These are phyloP conservation scores for Populus trichocarpa DNA, from an alignment of 441 rosid species.

Conservation along the genomic window DNA sequence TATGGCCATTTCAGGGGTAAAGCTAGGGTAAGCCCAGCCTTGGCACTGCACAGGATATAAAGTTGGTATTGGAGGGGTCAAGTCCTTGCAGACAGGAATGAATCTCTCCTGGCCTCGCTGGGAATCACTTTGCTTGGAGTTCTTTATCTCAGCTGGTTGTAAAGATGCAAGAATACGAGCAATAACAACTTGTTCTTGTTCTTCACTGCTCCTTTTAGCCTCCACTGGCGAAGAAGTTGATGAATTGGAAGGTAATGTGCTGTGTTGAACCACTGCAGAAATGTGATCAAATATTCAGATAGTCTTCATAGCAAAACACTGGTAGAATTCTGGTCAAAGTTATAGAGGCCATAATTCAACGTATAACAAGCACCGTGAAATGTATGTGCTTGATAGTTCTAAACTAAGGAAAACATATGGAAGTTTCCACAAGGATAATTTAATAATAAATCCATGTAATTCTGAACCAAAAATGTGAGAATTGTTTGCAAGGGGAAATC, in stretches of 20 bases:
- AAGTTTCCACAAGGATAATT: not conserved
- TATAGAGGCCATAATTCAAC: not conserved
- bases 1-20: slow-evolving; percentile 41
- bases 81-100: slow-evolving; percentile 30
- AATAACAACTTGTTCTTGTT: slow-evolving; percentile 48
- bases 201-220: slow-evolving; percentile 37
- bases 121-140: slow-evolving; percentile 18
- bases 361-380: not conserved
- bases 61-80: slow-evolving; percentile 30
- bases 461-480: not conserved
- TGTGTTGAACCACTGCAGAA: slow-evolving; percentile 39
- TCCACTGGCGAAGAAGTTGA: slow-evolving; percentile 31
- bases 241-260: slow-evolving; percentile 28
- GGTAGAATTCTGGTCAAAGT: not conserved
- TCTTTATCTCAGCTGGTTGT: slow-evolving; percentile 25
- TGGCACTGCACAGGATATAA: slow-evolving; percentile 31
- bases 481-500: not conserved
- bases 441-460: not conserved
- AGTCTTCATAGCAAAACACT: not conserved
- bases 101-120: slow-evolving; percentile 27
- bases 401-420: not conserved
- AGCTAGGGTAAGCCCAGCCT: slow-evolving; percentile 38
- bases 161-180: slow-evolving; percentile 47
- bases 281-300: slow-evolving; percentile 7
- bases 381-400: not conserved